A percentile compares a stretch with the other conserved stretches of the same genome.
phyloP scores from a whole-genome alignment of 139 green algal genomes.

The Microglena sp. region DNA sequence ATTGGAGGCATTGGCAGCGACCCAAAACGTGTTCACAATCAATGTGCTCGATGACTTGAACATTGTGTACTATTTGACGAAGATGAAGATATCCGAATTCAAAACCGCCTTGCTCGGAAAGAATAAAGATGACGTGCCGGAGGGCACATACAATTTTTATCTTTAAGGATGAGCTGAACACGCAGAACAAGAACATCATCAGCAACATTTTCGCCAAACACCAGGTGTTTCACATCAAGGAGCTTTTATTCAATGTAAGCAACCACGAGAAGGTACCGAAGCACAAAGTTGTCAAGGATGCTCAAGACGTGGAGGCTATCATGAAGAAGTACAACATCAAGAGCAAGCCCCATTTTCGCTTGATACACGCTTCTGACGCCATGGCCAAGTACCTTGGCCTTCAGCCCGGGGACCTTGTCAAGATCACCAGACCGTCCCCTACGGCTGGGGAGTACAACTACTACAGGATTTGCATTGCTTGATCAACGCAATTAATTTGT shows the following conservation, averaged over 20 bases:
- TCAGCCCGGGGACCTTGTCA: not conserved
- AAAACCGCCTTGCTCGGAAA: no score
- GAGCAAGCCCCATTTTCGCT: not conserved
- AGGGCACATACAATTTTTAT: no score
- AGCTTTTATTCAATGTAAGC: not conserved
- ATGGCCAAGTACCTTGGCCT: conserved; percentile 1
- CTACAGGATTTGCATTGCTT: conserved; percentile 4
- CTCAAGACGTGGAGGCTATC: not conserved
- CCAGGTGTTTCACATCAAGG: conserved; percentile 2
- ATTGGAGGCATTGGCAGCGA: no score
- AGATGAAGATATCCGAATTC: no score
- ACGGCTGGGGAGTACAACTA: not conserved
- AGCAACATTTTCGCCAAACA: no score
- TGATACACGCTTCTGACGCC: not conserved
- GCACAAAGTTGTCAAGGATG: not conserved
- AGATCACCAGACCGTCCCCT: not conserved
- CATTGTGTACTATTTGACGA: no score
- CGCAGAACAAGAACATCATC: no score
- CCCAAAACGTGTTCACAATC: no score
- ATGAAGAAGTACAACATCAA: not conserved
- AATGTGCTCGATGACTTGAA: no score
- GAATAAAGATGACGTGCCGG: no score
- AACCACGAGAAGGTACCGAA: not conserved
- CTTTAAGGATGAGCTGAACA: no score
- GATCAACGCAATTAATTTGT: no score